A percentile compares a stretch with the other conserved stretches of the same genome.
Conservation (phyloP, 2,329 filamentous ascomycete species). For the Pseudocercospora crystallina region DNA sequence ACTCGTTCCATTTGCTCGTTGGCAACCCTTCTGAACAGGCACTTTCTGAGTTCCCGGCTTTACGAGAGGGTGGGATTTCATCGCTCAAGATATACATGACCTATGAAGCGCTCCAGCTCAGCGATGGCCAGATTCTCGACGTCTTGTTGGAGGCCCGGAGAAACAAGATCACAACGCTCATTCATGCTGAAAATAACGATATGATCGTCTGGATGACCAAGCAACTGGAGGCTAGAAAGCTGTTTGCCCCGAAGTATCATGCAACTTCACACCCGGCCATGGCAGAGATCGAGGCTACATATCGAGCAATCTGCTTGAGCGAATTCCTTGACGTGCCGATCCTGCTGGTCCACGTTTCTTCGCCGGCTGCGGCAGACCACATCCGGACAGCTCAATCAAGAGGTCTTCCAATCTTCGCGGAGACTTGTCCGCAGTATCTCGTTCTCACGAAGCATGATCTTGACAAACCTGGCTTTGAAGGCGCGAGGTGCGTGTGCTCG, state of each 20-base stretch:
- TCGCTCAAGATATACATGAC: conserved; percentile 48
- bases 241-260: conserved; percentile 55
- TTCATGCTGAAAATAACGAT: conserved; percentile 57
- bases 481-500: conserved; percentile 57
- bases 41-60: conserved; percentile 37
- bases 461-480: conserved; percentile 53
- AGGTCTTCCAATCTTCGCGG: conserved; percentile 53
- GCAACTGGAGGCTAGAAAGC: conserved; percentile 50
- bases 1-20: too few species aligned
- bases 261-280: conserved; percentile 51
- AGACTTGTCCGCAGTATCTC: conserved; percentile 59
- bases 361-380: conserved; percentile 46
- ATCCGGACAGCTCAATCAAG: conserved; percentile 52
- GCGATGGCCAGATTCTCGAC: conserved; percentile 41
- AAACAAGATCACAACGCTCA: conserved; percentile 55
- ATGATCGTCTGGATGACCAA: conserved; percentile 56
- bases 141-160: conserved; percentile 40
- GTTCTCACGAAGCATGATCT: conserved; percentile 54
- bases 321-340: conserved; percentile 54
- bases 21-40: conserved; percentile 21
- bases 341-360: conserved; percentile 55
- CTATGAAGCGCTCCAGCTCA: conserved; percentile 40
- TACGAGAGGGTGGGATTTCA: conserved; percentile 39
- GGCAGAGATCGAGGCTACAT: conserved; percentile 55
- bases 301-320: conserved; percentile 53